Evolutionary conservation across 2,329 filamentous ascomycete species (phyloP).

Genomic region (Colletotrichum gigasporum): DNA sequence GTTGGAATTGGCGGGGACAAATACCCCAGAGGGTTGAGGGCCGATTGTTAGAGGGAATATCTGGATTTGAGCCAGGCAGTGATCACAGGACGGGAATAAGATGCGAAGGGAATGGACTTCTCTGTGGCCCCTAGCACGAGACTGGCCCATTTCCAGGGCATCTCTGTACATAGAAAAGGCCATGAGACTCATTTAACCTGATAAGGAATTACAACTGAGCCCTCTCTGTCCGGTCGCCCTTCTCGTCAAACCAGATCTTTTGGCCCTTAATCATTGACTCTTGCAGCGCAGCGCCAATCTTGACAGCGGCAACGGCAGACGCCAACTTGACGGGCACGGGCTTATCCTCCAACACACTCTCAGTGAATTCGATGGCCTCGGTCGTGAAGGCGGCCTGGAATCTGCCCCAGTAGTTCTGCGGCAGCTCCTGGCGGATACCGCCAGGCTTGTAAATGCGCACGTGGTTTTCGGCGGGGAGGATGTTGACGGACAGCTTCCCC

Average conservation of each 20-base stretch:
- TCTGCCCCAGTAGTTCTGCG: slow-evolving; percentile 68
- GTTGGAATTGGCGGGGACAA: no score
- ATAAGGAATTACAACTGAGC: background rate
- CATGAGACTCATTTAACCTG: background rate
- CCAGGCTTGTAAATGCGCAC: slow-evolving; percentile 62
- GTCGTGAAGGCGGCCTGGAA: slow-evolving; percentile 71
- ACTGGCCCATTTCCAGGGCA: no score
- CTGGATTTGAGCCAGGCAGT: no score
- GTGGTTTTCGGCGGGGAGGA: slow-evolving; percentile 62
- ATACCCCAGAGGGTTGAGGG: no score
- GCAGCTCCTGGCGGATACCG: slow-evolving; percentile 68
- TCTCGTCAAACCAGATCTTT: slow-evolving; percentile 68
- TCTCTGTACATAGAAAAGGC: background rate
- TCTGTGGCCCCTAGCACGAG: no score
- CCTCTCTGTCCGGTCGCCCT: slow-evolving; percentile 9
- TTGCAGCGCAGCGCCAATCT: slow-evolving; percentile 69
- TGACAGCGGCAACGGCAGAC: slow-evolving; percentile 66
- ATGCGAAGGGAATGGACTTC: no score
- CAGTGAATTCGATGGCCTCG: slow-evolving; percentile 72
- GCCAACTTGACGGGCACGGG: slow-evolving; percentile 64
- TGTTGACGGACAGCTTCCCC: slow-evolving; percentile 71
- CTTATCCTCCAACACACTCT: slow-evolving; percentile 63
- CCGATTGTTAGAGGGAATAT: no score
- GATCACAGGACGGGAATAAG: no score
- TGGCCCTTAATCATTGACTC: slow-evolving; percentile 62